Evolutionary conservation across 306 rosid species (phyloP), one percentile per base, ranked within the genome.

Genomic region (Amphicarpaea edgeworthii): DNA sequence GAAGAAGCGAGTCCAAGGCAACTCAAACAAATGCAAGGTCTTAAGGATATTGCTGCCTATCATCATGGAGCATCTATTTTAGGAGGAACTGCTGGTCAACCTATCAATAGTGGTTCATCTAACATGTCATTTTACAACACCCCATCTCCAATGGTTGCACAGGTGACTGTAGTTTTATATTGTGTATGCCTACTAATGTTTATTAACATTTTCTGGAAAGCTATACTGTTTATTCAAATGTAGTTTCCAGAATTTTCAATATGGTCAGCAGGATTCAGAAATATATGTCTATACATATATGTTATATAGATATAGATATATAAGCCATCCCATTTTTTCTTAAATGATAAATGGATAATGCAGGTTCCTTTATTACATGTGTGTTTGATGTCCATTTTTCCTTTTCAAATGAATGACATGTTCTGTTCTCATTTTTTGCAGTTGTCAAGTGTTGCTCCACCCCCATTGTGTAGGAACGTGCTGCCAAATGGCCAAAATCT

Each of bases 361-460:
- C 21, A 7, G 77, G 26, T 32, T 50, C 67, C 41, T 40, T 71
- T 72, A 40, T n/a, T 62, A 32, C 50, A 53, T 6, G 40, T 50
- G 23, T 17, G 15, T 62, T 78, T 77, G 32, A 76, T 59, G 19
- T 66, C 8, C 54, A 42, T 41, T 63, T 42, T 53, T 15, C 12
- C 1, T 40, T 41, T 47, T 45, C 8, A 28, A 79, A 58, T 24
- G 51, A 14, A 30, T 71, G 47, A 79, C 73, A 50, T 53, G 51
- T 26, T 50, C 37, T 63, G 53, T 49, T 64, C 42, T 49, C 4
- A 5, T 54, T 73, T 86, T 69, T 83, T 84, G 85, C 94, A 94
- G 98, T 68, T 91, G 86, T 94, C 98, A 26, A 75, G 86, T 70
- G 81, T 86, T 81, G 96, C 93, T 75, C 98, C 97, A 53, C 98